These are phyloP conservation scores for Infundibulicybe gibba DNA, from an alignment of 768 basidiomycete species.

Conservation along the genomic window DNA sequence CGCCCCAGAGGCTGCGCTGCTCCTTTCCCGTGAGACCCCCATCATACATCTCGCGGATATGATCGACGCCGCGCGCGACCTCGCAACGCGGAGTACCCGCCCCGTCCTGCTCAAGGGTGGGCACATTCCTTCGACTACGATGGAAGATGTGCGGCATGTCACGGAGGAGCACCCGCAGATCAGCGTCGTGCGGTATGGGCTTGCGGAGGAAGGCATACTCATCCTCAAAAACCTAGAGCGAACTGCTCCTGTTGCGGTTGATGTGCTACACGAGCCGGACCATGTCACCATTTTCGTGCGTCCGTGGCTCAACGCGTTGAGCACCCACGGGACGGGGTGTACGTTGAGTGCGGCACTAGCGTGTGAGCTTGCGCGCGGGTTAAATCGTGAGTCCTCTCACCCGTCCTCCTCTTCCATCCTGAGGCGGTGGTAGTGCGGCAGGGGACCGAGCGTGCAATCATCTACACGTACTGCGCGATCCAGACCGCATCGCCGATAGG, in stretches of 20 bases:
- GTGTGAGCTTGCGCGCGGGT: conserved; percentile 54
- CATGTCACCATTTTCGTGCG: conserved; percentile 50
- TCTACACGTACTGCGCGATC: conserved; percentile 77
- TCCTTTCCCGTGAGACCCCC: conserved; percentile 41
- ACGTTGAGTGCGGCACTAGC: conserved; percentile 85
- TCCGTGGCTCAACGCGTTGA: conserved; percentile 60
- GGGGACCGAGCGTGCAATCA: conserved; percentile 56
- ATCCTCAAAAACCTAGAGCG: conserved; percentile 38
- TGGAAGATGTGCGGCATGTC: conserved; percentile 39
- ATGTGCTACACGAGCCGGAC: conserved; percentile 48
- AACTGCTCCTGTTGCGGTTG: conserved; percentile 47
- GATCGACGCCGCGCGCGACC: conserved; percentile 47
- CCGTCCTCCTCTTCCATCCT: conserved; percentile 17
- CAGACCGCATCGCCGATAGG: conserved; percentile 66
- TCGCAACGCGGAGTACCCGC: conserved; percentile 44
- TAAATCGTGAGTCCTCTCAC: conserved; percentile 16
- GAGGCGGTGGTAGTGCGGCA: conserved; percentile 38
- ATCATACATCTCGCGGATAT: conserved; percentile 46
- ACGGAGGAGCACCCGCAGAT: conserved; percentile 22
- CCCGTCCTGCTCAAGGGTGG: conserved; percentile 86
- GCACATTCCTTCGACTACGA: conserved; percentile 46
- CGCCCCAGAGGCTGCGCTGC: conserved; percentile 70
- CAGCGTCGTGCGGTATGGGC: conserved; percentile 38
- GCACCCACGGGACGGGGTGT: conserved; percentile 92
- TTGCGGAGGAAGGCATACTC: conserved; percentile 58